These are phyloP conservation scores for Alternaria atra DNA, from an alignment of 2,329 filamentous ascomycete species.

Conservation along the genomic window DNA sequence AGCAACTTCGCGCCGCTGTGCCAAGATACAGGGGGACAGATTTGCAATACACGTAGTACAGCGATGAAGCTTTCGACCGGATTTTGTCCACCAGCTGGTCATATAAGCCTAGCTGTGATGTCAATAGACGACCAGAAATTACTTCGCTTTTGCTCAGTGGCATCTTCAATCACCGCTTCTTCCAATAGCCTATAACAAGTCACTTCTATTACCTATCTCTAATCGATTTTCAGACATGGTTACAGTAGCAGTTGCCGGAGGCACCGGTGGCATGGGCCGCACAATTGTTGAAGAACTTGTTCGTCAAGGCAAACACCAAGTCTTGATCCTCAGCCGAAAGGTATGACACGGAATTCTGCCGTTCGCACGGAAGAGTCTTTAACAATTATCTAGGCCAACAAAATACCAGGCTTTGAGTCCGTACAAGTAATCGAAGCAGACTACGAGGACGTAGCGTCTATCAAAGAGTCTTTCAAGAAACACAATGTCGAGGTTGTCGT, in stretches of 20 bases:
- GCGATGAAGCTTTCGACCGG: neutral
- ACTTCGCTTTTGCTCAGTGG: neutral
- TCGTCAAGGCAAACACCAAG: conserved; percentile 19
- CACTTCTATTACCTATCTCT: neutral
- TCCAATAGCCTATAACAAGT: neutral
- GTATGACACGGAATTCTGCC: conserved; percentile 2
- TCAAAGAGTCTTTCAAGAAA: conserved; percentile 16
- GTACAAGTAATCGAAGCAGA: conserved; percentile 19
- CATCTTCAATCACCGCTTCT: neutral
- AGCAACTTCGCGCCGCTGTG: neutral
- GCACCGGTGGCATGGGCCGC: conserved; percentile 31
- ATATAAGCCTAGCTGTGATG: neutral
- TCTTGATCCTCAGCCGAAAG: conserved; percentile 27
- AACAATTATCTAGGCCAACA: neutral
- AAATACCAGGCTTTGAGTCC: neutral
- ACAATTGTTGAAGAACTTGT: conserved; percentile 28
- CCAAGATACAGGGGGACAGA: neutral
- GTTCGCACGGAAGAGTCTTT: neutral
- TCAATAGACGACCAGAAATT: neutral
- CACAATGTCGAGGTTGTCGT: conserved; percentile 23
- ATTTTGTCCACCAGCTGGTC: neutral
- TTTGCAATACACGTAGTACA: neutral
- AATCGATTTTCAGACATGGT: conserved; percentile 1
- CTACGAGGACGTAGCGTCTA: conserved; percentile 15
- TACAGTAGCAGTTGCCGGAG: conserved; percentile 33